Conservation (phyloP, 2,329 filamentous ascomycete genomes). For the Aspergillus quadricinctus region DNA sequence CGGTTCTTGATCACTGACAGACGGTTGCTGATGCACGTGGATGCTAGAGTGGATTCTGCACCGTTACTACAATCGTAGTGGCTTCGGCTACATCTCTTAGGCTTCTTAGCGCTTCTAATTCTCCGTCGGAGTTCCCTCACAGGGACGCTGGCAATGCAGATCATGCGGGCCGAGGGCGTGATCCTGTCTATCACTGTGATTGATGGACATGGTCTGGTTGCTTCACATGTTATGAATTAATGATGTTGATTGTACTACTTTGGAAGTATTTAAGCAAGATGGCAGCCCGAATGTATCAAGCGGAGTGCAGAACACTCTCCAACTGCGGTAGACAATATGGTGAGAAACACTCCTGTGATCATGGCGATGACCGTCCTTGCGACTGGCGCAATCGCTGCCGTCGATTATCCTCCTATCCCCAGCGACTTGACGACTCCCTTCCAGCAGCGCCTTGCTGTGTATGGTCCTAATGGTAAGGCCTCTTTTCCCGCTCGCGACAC, state of each 20-base stretch:
- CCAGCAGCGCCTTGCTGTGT: constrained; percentile 52
- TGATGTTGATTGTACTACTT: not conserved
- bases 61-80: not conserved
- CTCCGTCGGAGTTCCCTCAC: not conserved
- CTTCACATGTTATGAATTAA: not conserved
- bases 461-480: constrained; percentile 47
- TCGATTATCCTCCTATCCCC: constrained; percentile 46
- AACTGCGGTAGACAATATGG: not conserved
- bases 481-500: too few species aligned
- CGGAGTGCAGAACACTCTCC: not conserved
- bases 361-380: constrained; percentile 25
- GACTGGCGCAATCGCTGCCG: constrained; percentile 20
- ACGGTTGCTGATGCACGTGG: not conserved
- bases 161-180: not conserved
- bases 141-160: not conserved
- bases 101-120: not conserved
- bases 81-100: not conserved
- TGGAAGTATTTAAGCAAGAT: not conserved
- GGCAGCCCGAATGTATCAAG: not conserved
- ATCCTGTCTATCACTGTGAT: not conserved
- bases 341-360: constrained; percentile 2
- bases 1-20: not conserved
- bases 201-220: not conserved
- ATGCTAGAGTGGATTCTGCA: not conserved
- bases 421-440: constrained; percentile 50